A percentile compares a stretch with the other conserved stretches of the same genome.
Conservation (phyloP, 2,329 filamentous ascomycete genomes). For the Fusarium sp. region DNA sequence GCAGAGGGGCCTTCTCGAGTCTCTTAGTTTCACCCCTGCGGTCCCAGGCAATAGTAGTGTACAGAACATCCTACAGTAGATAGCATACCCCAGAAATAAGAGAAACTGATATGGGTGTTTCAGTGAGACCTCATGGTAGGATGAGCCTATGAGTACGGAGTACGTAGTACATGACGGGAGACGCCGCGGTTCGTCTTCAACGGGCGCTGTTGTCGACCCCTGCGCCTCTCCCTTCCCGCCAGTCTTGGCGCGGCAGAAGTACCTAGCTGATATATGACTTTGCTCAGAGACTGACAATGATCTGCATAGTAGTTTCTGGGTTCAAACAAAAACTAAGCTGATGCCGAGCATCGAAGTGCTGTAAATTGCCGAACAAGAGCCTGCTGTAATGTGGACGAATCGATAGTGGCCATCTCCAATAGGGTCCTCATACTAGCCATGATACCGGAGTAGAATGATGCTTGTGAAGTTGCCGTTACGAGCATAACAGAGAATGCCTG, state of each 20-base stretch:
- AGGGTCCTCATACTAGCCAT: too few relatives aligned
- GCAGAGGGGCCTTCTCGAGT: neutral
- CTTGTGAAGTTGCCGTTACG: neutral
- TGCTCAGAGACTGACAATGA: neutral
- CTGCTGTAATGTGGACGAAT: neutral
- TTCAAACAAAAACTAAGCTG: neutral
- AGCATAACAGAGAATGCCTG: neutral
- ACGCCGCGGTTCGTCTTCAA: constrained; percentile 28
- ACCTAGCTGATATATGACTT: neutral
- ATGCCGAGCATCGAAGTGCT: neutral
- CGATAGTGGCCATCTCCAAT: neutral
- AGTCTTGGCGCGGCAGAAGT: constrained; percentile 9
- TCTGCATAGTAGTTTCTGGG: neutral
- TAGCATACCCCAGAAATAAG: neutral
- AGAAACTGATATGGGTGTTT: neutral
- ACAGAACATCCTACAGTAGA: neutral
- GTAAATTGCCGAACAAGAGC: neutral
- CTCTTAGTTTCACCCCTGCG: neutral
- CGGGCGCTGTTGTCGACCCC: constrained; percentile 13
- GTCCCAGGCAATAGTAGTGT: neutral
- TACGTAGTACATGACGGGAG: neutral
- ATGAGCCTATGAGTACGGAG: neutral
- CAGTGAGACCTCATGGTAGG: neutral
- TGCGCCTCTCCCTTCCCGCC: constrained; percentile 13
- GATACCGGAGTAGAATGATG: neutral